phyloP scores from a whole-genome alignment of 169 alveolate species.

The Plasmodium sp. region DNA sequence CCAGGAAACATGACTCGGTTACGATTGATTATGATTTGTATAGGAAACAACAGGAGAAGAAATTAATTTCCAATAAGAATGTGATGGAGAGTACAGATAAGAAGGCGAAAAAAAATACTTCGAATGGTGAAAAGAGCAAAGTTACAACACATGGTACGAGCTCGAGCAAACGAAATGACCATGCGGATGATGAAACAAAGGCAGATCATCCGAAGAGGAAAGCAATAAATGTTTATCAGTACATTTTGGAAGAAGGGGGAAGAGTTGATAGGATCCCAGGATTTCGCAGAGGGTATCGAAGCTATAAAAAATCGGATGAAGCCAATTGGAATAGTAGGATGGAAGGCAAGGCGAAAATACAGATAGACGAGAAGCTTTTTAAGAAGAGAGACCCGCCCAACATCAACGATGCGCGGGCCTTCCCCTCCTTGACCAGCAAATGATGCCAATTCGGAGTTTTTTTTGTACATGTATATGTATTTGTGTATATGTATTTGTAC shows the following conservation, averaged over 20 bases:
- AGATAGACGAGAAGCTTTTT: slow-evolving; percentile 52
- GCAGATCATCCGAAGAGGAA: slow-evolving; percentile 62
- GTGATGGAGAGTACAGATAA: slow-evolving; percentile 12
- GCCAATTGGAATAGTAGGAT: slow-evolving; percentile 27
- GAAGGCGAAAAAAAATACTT: slow-evolving; percentile 20
- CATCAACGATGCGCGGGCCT: slow-evolving; percentile 68
- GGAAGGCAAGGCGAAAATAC: slow-evolving; percentile 13
- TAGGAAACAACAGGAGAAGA: slow-evolving; percentile 68
- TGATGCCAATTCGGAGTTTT: background rate
- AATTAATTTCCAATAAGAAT: slow-evolving; percentile 19
- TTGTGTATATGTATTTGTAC: background rate
- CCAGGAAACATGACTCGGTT: slow-evolving; percentile 41
- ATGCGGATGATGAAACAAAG: slow-evolving; percentile 14
- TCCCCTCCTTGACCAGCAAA: slow-evolving; percentile 66
- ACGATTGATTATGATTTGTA: slow-evolving; percentile 67
- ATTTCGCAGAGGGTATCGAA: slow-evolving; percentile 47
- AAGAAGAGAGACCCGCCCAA: slow-evolving; percentile 75
- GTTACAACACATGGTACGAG: background rate
- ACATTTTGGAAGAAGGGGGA: slow-evolving; percentile 59
- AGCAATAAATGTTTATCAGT: slow-evolving; percentile 71
- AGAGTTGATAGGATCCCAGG: slow-evolving; percentile 69
- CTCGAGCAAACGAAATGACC: background rate
- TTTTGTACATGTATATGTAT: slow-evolving; percentile 14
- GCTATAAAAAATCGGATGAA: slow-evolving; percentile 28
- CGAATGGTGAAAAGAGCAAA: slow-evolving; percentile 14